Percentiles rank a stretch among this genome's conserved stretches.
Conservation (phyloP, 176 grass and related monocot genomes). For the Triticum timopheevii region DNA sequence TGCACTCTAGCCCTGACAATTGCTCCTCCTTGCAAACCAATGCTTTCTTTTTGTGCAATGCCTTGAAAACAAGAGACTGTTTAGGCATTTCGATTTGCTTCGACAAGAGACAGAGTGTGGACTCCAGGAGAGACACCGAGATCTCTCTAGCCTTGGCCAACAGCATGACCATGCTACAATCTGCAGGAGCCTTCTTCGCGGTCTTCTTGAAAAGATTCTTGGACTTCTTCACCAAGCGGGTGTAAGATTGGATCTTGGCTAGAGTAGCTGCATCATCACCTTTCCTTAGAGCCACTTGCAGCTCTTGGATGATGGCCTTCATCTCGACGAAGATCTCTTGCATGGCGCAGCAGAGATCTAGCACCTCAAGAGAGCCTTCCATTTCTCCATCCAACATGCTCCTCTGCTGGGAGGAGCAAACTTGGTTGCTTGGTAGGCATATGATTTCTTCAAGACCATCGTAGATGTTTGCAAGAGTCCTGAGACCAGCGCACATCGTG, state of each 20-base stretch:
- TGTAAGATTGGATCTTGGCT: no score
- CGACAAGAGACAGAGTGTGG: no score
- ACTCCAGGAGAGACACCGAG: no score
- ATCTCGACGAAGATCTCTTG: neutral
- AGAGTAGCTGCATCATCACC: no score
- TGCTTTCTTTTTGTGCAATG: slow-evolving; percentile 7
- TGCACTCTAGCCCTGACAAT: neutral
- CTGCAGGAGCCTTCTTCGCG: no score
- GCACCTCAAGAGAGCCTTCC: neutral
- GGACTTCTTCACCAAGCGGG: no score
- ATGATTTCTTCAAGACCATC: neutral
- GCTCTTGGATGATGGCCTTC: neutral
- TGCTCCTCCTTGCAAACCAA: neutral
- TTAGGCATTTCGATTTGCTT: no score
- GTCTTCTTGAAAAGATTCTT: no score
- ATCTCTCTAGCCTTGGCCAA: no score
- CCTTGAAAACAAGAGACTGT: neutral
- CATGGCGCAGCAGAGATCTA: neutral
- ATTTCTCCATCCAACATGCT: neutral
- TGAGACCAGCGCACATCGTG: neutral
- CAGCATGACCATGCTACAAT: no score
- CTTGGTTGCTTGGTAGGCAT: neutral
- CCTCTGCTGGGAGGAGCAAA: neutral
- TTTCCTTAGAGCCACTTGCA: no score
- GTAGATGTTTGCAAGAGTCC: neutral